Conservation (phyloP, 2,329 filamentous ascomycete species). For the Ascochyta clinopodiicola region DNA sequence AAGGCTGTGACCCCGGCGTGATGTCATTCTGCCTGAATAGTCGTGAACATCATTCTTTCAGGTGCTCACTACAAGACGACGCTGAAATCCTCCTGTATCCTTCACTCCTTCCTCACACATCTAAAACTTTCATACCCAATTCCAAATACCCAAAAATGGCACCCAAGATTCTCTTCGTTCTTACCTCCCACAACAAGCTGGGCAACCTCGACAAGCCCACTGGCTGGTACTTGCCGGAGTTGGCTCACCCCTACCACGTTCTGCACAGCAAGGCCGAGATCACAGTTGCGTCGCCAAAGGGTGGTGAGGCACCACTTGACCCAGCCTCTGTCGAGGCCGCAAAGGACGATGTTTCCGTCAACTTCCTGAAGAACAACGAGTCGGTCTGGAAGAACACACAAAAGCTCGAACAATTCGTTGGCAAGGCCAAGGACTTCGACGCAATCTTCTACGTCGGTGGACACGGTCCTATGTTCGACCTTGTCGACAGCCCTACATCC, state of each 20-base stretch:
- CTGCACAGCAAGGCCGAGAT: constrained; percentile 47
- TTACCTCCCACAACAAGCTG: constrained; percentile 66
- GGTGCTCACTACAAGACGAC: background rate
- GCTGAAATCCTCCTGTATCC: background rate
- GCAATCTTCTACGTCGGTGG: constrained; percentile 68
- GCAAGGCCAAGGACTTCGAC: constrained; percentile 65
- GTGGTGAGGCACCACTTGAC: constrained; percentile 48
- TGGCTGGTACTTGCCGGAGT: constrained; percentile 69
- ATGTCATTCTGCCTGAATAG: constrained; percentile 1
- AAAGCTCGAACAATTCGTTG: constrained; percentile 63
- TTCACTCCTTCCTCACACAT: background rate
- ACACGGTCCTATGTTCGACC: constrained; percentile 72
- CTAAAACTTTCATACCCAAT: background rate
- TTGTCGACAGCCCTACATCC: constrained; percentile 63
- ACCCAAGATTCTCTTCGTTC: constrained; percentile 72
- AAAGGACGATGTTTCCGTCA: constrained; percentile 54
- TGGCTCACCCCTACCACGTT: constrained; percentile 50
- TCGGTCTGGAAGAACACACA: constrained; percentile 69
- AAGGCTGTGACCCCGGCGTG: constrained; percentile 8
- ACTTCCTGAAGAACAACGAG: constrained; percentile 59
- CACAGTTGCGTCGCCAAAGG: constrained; percentile 49
- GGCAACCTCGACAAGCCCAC: constrained; percentile 59
- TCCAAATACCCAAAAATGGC: constrained; percentile 4
- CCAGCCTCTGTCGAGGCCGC: constrained; percentile 49
- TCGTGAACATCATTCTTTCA: background rate